Evolutionary conservation across 768 basidiomycete species (phyloP), one percentile per base, ranked within the genome.

Genomic region (Lactarius psammicola): DNA sequence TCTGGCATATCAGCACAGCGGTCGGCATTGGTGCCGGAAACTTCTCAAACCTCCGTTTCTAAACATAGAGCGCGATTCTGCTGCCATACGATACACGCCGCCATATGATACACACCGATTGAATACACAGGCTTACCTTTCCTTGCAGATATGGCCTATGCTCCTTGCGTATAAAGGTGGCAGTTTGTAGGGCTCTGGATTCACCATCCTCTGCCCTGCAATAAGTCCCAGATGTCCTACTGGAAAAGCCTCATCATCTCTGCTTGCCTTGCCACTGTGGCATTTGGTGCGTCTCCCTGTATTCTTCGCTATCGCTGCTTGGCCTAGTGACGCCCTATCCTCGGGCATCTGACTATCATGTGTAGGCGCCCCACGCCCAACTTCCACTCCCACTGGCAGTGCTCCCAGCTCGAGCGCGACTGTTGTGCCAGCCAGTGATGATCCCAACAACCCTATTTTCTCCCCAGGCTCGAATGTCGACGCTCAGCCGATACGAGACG

Each of bases 401-500:
- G 28, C 23, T 9, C 13, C 33, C n/a, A 18, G 46, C 13, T 65
- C 64, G 18, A 68, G 58, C 36, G 66, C 60, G 26, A 75, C 73
- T 15, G 73, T 72, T 33, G 57, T 68, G 1, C 69, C 68, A 7
- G 71, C 73, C 28, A 73, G 72, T 58, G 69, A 72, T 62, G 67
- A 76, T 60, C 72, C 75, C n/a, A 76, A 76, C 67, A 44, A 55
- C 23, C 59, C 62, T 11, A 54, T 69, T 20, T 76, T 71, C 70
- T 59, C 53, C 10, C 70, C 69, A 26, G 59, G 46, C 40, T 55
- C 65, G 28, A 64, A 71, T 10, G 72, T 63, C 55, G 49, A 70
- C 40, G 80, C 81, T 6, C 67, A 83, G 67, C 80, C 84, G 11
- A 71, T 82, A 44, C 82, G 85, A 18, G 81, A 74, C 1, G 36